Base-by-base conservation (phyloP, 441 rosid genomes). In the Melastoma candidum region DNA sequence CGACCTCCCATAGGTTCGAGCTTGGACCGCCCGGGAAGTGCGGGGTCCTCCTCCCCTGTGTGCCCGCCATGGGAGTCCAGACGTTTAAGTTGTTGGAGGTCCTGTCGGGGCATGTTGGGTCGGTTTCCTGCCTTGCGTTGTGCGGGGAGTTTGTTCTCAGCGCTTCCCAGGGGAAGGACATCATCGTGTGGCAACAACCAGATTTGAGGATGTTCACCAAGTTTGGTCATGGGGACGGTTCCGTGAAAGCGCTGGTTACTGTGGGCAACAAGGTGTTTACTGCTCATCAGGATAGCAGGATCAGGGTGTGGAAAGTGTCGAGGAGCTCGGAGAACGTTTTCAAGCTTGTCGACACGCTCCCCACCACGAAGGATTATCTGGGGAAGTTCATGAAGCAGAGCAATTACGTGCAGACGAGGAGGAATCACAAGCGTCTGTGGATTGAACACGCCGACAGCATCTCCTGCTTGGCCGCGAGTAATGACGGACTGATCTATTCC, bases 131-230 rank as follows among this genome's bases (percentile, higher is more conserved):
- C 70, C 52, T 90, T 53, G 94, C 95, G 4, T 57, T 86, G 17
- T 86, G 95, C 1, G 97, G 97, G 7, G 97, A 90, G 60, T 90
- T 90, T 64, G 67, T 86, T 56, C 62, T 90, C 36, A 90, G 87
- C 44, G 97, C 92, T 0, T 90, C 97, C 3, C 92, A 82, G 26
- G 97, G 95, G 0, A 90, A 75, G 55, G 97, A 90, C 60, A 90
- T 90, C 26, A 90, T 90, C 47, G 97, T 86, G 4, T 90, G 97
- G 97, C 95, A 90, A 48, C 94, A 84, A 77, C 97, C 97, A 17
- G 95, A 90, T 67, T 68, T 90, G 74, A 77, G 76, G 71, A 53
- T 72, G 60, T 84, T 90, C 60, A 81, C 97, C 0, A 90, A 84
- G 67, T 90, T 90, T 11, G 97, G 97, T 25, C 84, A 82, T 45